Conservation (phyloP, 345 rosid species). For the Eutrema yunnanense region DNA sequence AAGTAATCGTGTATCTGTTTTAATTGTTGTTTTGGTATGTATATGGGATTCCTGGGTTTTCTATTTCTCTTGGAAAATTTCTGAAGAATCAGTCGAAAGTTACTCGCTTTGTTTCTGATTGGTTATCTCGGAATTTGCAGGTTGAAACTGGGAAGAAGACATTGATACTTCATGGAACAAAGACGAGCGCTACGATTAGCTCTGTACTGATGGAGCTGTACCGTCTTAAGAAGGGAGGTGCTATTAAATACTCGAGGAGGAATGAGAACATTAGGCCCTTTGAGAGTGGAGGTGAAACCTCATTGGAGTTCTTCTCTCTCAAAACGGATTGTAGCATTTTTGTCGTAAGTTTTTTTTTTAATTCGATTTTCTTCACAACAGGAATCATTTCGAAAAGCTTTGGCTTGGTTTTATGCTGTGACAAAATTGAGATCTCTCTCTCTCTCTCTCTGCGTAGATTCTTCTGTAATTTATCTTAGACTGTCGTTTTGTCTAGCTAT, state of each 20-base stretch:
- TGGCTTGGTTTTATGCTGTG: neutral
- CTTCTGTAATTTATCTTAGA: neutral
- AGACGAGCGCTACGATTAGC: slow-evolving; percentile 65
- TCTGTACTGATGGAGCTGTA: slow-evolving; percentile 58
- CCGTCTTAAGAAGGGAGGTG: slow-evolving; percentile 68
- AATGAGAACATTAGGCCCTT: slow-evolving; percentile 91
- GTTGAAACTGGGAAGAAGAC: slow-evolving; percentile 95
- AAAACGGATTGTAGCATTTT: slow-evolving; percentile 93
- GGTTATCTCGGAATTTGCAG: slow-evolving; percentile 27
- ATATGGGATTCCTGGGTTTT: neutral
- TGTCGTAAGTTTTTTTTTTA: slow-evolving; percentile 46
- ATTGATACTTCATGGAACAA: slow-evolving; percentile 85
- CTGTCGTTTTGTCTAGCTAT: neutral
- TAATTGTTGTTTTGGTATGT: neutral
- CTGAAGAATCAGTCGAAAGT: neutral
- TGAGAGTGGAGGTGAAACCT: slow-evolving; percentile 89
- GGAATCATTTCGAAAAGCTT: neutral
- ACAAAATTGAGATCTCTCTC: neutral
- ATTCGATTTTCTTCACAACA: neutral
- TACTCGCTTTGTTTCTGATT: neutral
- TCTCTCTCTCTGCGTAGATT: neutral
- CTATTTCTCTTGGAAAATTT: neutral
- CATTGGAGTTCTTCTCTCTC: slow-evolving; percentile 83
- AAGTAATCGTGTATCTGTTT: neutral
- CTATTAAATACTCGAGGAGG: slow-evolving; percentile 74